Base-by-base conservation (phyloP, 1,284 basidiomycete species). In the Paramarasmius palmivorus region DNA sequence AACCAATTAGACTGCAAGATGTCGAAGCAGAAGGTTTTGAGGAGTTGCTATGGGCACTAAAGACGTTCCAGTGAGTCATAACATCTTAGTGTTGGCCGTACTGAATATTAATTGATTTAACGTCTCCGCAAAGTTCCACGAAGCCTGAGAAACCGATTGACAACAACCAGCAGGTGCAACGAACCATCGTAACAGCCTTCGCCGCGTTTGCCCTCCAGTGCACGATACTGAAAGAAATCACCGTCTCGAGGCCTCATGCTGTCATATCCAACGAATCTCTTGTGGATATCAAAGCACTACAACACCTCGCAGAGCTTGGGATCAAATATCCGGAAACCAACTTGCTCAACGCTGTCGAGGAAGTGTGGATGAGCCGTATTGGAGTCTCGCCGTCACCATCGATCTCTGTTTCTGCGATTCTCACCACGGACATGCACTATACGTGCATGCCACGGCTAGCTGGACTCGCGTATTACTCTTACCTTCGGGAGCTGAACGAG, bases 321-420 rank as follows among this genome's bases (percentile, higher is more conserved):
- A 20, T 59, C 22, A 54, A 55, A 50, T 57, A 57, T 49, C 58
- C 63, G 26, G 60, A 58, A 12, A 45, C 55, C 22, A 52, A 63
- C 17, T 57, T 67, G 4, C 63, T 67, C 29, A 52, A 62, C 14
- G 23, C 54, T 17, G 59, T 66, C 49, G 58, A 62, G 5, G 37
- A 61, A 5, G 62, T 57, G 29, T 73, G 73, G 73, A 55, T 54
- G 23, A 52, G 60, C 9, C 64, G 71, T 12, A 50, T 74, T 22
- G 55, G 57, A 32, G 6, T 12, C 29, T 32, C 29, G 38, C 59
- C 54, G 36, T 63, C 61, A 49, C 63, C 62, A 35, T 63, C 65
- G 4, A 67, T 71, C 4, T 65, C 67, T 10, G 66, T 70, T 3
- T 68, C 71, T 8, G 71, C 71, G 3, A 69, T 74, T 47, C 61